These are phyloP conservation scores for Erigeron canadensis DNA, from an alignment of 129 eudicot genomes.

Conservation along the genomic window DNA sequence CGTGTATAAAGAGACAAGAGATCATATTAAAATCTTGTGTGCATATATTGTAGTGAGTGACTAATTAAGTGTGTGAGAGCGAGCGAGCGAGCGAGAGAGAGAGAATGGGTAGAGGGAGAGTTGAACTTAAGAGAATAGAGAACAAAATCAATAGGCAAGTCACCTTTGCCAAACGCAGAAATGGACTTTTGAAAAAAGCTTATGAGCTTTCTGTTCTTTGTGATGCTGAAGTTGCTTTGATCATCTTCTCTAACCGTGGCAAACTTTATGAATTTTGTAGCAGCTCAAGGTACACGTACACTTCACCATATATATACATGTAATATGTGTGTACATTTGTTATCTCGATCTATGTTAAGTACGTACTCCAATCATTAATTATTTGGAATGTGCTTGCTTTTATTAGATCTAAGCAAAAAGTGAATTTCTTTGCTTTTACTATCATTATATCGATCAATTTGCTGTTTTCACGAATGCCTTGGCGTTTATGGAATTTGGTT, in stretches of 20 bases:
- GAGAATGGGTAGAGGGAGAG: constrained; percentile 45
- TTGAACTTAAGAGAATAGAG: constrained; percentile 42
- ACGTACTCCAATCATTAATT: no score
- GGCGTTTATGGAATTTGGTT: constrained; percentile 44
- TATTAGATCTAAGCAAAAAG: neutral
- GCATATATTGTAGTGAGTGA: constrained; percentile 4
- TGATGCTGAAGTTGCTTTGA: constrained; percentile 43
- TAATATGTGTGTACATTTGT: neutral
- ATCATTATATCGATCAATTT: constrained; percentile 16
- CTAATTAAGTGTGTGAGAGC: neutral
- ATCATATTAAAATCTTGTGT: constrained; percentile 22
- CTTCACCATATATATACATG: neutral
- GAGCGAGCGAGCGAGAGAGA: neutral
- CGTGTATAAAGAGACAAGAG: neutral
- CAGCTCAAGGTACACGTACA: constrained; percentile 31
- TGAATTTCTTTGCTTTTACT: neutral
- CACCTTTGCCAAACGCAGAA: constrained; percentile 42
- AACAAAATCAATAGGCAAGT: constrained; percentile 45
- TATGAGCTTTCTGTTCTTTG: constrained; percentile 43
- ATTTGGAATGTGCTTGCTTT: neutral
- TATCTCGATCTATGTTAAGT: no score
- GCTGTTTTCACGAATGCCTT: constrained; percentile 58
- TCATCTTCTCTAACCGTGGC: constrained; percentile 46
- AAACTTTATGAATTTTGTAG: constrained; percentile 41
- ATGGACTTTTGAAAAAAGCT: constrained; percentile 45